phyloP scores from a whole-genome alignment of 306 rosid genomes.

The Citrullus colocynthis region DNA sequence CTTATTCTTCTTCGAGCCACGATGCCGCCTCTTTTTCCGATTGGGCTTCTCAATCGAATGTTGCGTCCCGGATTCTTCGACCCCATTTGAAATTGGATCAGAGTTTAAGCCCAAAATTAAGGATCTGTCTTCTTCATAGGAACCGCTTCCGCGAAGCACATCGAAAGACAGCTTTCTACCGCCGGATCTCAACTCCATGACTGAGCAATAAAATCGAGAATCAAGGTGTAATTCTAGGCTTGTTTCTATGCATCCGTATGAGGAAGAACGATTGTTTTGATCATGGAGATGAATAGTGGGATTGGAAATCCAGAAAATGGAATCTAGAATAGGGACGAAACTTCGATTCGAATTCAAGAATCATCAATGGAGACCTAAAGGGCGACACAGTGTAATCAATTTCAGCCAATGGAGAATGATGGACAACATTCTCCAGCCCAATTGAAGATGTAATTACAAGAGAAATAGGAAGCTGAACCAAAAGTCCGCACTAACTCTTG shows the following conservation, averaged over 20 bases:
- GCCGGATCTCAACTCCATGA: constrained; percentile 56
- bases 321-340: background rate
- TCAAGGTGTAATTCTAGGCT: background rate
- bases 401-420: background rate
- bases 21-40: constrained; percentile 47
- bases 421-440: background rate
- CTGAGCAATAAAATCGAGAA: background rate
- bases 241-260: background rate
- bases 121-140: constrained; percentile 22
- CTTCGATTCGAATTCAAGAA: background rate
- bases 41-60: constrained; percentile 3
- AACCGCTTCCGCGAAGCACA: constrained; percentile 33
- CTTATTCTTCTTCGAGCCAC: constrained; percentile 33
- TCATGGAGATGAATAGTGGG: background rate
- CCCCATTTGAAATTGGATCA: constrained; percentile 17
- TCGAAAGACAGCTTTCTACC: constrained; percentile 57
- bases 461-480: background rate
- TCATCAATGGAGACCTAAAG: background rate
- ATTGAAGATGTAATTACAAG: background rate
- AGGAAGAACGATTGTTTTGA: background rate
- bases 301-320: background rate
- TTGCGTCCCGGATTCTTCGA: constrained; percentile 4
- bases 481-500: too few relatives aligned
- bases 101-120: constrained; percentile 14
- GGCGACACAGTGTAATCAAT: background rate